A percentile compares a stretch with the other conserved stretches of the same genome.
These are phyloP conservation scores for Punctularia strigosozonata DNA, from an alignment of 768 basidiomycete genomes.

Conservation along the genomic window DNA sequence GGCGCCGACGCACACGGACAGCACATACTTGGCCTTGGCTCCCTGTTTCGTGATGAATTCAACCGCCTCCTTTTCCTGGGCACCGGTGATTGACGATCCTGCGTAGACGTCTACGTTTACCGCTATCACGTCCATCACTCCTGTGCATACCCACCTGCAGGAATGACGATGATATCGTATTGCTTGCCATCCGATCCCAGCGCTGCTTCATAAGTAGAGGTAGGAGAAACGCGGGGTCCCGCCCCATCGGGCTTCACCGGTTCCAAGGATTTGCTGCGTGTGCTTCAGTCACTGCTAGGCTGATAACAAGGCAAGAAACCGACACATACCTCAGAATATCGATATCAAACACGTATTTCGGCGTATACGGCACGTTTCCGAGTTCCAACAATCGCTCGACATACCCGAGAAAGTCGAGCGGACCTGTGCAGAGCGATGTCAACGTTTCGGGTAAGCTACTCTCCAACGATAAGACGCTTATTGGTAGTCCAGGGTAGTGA, in stretches of 20 bases:
- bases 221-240: background rate
- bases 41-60: background rate
- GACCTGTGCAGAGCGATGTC: background rate
- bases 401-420: background rate
- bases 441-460: background rate
- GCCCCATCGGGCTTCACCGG: background rate
- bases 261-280: background rate
- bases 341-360: too few species aligned
- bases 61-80: background rate
- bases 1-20: constrained; percentile 24
- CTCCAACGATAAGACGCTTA: background rate
- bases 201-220: background rate
- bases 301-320: background rate
- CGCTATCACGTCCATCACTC: too few species aligned
- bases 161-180: background rate
- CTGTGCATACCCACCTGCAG: background rate
- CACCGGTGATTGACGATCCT: too few species aligned
- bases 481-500: background rate
- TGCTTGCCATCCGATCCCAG: background rate
- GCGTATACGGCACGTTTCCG: too few species aligned
- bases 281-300: too few species aligned
- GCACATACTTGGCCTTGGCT: constrained; percentile 15
- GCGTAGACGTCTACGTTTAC: too few species aligned
- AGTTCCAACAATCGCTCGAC: background rate
- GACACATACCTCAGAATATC: too few species aligned